Base-by-base conservation (phyloP, 1,139 yeast genomes). In the Pichia sp. region DNA sequence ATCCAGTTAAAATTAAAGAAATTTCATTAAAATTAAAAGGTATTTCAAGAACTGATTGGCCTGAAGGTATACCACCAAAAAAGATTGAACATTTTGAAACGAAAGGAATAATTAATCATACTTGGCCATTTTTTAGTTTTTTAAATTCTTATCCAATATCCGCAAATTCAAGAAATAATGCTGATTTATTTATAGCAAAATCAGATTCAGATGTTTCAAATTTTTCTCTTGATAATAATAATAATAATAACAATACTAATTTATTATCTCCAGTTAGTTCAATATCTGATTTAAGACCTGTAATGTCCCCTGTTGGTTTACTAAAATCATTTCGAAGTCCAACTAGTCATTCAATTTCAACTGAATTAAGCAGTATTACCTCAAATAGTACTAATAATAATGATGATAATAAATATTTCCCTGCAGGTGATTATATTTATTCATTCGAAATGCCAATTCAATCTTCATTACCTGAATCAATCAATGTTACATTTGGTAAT, bases 31-130 rank as follows among this genome's bases (percentile, higher is more conserved):
- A 73, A 2, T 82, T 92, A 59, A 74, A 76, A 51, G 98, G 97
- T 2, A 62, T 66, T 2, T 78, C 87, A 37, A 70, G 86, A 51
- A 92, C 98, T 0, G 97, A 92, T 53, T 92, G 98, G 97, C 98
- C 97, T 3, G 98, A 92, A 58, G 98, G 97, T 1, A 89, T 90
- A 27, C 98, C 98, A 0, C 97, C 97, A 0, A 87, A 85, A 59
- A 79, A 80, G 56, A 69, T 70, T 26, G 82, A 78, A 25, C 80
- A 77, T 50, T 62, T 64, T 28, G 98, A 92, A 58, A 62, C 73
- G 26, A 77, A 75, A 51, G 85, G 78, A 48, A 62, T 90, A 12
- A 73, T 87, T 31, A 75, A 78, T 46, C 97, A 92, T 60, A 80
- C 87, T 5, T 92, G 98, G 98, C 95, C 96, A 1, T 89, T 92